phyloP scores from a whole-genome alignment of 495 filamentous ascomycete species.

The Penicillium cosmopolitanum region DNA sequence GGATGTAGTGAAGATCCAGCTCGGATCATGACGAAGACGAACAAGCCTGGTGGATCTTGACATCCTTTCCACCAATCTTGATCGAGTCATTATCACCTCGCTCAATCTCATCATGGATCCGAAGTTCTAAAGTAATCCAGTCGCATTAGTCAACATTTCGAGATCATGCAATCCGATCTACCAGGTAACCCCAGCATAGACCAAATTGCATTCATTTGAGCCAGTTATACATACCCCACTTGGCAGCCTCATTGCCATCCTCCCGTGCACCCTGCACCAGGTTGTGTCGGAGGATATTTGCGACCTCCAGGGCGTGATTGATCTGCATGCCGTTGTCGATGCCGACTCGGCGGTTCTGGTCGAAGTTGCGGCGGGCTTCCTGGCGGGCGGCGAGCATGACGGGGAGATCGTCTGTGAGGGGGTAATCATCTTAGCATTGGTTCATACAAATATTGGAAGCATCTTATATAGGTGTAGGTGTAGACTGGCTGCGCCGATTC shows the following conservation, averaged over 20 bases:
- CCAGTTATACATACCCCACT: slow-evolving; percentile 61
- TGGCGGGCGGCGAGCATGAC: slow-evolving; percentile 70
- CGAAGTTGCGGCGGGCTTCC: slow-evolving; percentile 73
- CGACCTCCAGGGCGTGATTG: slow-evolving; percentile 80
- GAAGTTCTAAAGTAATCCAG: slow-evolving; percentile 59
- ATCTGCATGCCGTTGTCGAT: slow-evolving; percentile 60
- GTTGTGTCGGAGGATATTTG: slow-evolving; percentile 78
- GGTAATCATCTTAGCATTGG: slow-evolving; percentile 5
- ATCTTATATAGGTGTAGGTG: background rate
- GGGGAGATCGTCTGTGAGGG: slow-evolving; percentile 61
- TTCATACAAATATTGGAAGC: background rate
- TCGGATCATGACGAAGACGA: slow-evolving; percentile 42
- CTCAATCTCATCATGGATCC: slow-evolving; percentile 89
- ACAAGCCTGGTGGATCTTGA: slow-evolving; percentile 52
- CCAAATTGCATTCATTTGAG: too few species aligned
- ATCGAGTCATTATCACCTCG: slow-evolving; percentile 89
- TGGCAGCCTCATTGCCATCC: slow-evolving; percentile 53
- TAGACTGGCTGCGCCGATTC: background rate
- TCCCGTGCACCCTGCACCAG: slow-evolving; percentile 78
- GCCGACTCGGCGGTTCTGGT: slow-evolving; percentile 59
- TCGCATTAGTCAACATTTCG: slow-evolving; percentile 12
- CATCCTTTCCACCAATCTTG: slow-evolving; percentile 55
- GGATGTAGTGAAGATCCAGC: background rate
- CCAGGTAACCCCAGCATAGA: background rate
- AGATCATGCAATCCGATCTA: background rate